Base-by-base conservation (phyloP, 2,329 filamentous ascomycete species). In the Metarhizium sp. region DNA sequence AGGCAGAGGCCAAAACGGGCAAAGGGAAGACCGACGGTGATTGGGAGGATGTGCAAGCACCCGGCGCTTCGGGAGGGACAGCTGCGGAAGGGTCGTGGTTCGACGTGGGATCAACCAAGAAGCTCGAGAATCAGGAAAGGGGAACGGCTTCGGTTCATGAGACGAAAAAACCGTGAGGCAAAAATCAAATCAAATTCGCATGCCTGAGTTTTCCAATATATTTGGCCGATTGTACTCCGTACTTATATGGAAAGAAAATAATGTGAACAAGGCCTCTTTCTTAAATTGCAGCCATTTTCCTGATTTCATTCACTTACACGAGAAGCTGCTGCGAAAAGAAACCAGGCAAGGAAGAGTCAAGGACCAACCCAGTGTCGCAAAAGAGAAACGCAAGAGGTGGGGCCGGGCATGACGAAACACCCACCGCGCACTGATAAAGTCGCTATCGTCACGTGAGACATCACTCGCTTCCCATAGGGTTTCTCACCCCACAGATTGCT, bases 401-500 rank as follows among this genome's bases (percentile, higher is more conserved):
- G 18, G 6, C 32, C 32, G 32, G 5, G 32, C 32, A 34, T 34
- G 32, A 8, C 32, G 6, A 34, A 7, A 36, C 14, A 25, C 20
- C 3, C 8, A 18, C 2, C 8, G 20, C 18, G 47, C 50, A 18
- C 30, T 50, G 62, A 65, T 65, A 64, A 61, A 55, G 38, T 25
- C 18, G 18, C 34, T 65, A 67, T 64, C 61, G 50, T 70, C 69
- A 71, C 69, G 69, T 71, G 69, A 51, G 13, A 6, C 40, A 49
- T 57, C 62, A 59, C 57, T 67, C 63, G 64, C 63, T 67, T 69
- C 58, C 60, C 61, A 61, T 72, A 72, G 70, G 70, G 70, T 71
- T 72, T 72, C 65, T 63, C 68, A 67, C 67, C 68, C 68, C 69
- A 70, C 70, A 71, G 64, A 69, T 64, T 61, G 60, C 55, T 59